Conservation (phyloP, 2,329 filamentous ascomycete species). For the Zelopaecilomyces penicillatus region DNA sequence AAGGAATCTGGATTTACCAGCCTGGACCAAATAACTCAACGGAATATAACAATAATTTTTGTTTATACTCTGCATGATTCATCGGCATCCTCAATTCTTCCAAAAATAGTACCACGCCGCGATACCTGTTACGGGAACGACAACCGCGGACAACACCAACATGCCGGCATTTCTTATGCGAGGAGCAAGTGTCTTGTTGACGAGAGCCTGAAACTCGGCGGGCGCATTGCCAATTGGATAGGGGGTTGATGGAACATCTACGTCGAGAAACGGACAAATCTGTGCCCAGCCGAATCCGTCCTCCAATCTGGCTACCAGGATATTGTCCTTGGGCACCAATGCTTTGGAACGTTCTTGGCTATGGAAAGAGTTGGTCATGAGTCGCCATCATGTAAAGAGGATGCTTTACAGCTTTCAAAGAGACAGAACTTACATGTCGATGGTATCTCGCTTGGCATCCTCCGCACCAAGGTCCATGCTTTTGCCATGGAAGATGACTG, state of each 20-base stretch:
- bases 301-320: constrained; percentile 24
- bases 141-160: not conserved
- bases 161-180: not conserved
- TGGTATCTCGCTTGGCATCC: not conserved
- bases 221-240: constrained; percentile 6
- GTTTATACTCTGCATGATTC: not conserved
- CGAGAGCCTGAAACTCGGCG: constrained; percentile 1
- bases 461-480: constrained; percentile 3
- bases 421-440: constrained; percentile 1
- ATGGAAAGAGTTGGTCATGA: not conserved
- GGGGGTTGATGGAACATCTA: constrained; percentile 17
- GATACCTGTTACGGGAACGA: constrained; percentile 1
- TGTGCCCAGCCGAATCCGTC: constrained; percentile 28
- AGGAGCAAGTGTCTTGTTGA: not conserved
- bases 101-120: not conserved
- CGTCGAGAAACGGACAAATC: constrained; percentile 24
- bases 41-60: no score
- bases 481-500: constrained; percentile 5
- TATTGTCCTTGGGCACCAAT: constrained; percentile 17
- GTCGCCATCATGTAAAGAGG: not conserved
- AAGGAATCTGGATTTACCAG: no score
- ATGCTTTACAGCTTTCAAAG: no score
- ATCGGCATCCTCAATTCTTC: not conserved
- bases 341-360: constrained; percentile 18
- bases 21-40: no score